A percentile compares a stretch with the other conserved stretches of the same genome.
Conservation (phyloP, 2,329 filamentous ascomycete species). For the Calycina herbarum region DNA sequence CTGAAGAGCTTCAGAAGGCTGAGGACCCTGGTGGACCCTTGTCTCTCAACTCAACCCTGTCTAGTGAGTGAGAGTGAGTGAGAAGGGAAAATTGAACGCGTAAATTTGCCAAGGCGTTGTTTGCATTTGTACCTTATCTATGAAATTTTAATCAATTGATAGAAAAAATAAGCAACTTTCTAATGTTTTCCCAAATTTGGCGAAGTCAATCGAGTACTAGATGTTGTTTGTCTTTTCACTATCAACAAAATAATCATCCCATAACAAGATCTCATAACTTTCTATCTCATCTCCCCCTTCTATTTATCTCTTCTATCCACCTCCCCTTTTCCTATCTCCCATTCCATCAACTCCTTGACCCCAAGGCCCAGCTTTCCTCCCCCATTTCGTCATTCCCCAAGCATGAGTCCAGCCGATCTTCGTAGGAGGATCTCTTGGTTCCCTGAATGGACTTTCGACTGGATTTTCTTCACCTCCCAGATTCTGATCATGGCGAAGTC, state of each 20-base stretch:
- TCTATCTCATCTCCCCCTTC: neutral
- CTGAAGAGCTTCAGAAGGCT: conserved; percentile 8
- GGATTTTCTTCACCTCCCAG: conserved; percentile 29
- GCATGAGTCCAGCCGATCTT: conserved; percentile 53
- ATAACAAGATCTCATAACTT: neutral
- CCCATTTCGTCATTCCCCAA: conserved; percentile 55
- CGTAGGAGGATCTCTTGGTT: conserved; percentile 46
- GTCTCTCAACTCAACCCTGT: neutral
- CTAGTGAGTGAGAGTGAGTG: no score
- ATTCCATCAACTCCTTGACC: conserved; percentile 46
- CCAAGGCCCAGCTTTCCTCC: conserved; percentile 53
- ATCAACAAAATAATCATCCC: no score
- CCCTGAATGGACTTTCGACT: conserved; percentile 37
- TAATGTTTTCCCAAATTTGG: no score
- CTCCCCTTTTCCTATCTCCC: conserved; percentile 35
- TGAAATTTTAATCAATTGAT: no score
- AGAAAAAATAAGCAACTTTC: no score
- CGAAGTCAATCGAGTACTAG: no score
- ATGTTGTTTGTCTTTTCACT: neutral
- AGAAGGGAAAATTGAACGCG: no score
- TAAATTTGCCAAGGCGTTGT: no score
- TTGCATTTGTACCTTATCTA: no score
- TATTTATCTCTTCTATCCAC: neutral
- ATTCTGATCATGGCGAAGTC: conserved; percentile 36
- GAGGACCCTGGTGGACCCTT: neutral